These are phyloP conservation scores for Fusarium goolgardi DNA, from an alignment of 2,329 filamentous ascomycete genomes.

Conservation along the genomic window DNA sequence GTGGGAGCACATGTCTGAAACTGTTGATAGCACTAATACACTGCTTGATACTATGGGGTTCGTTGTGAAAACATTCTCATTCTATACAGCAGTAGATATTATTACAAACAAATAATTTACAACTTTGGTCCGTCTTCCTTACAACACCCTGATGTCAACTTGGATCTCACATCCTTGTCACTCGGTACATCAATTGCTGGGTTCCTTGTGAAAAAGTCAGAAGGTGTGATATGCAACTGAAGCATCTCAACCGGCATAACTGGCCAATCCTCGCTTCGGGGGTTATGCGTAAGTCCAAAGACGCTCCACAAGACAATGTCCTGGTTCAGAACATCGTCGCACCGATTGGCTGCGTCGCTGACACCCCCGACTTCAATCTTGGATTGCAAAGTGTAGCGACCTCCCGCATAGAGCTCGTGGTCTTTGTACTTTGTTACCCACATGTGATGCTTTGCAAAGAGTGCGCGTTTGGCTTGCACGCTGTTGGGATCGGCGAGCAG, in stretches of 20 bases:
- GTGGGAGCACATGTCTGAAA: background rate
- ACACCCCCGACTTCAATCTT: constrained; percentile 17
- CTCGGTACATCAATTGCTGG: constrained; percentile 19
- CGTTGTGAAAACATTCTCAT: background rate
- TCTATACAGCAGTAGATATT: background rate
- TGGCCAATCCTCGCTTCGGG: constrained; percentile 14
- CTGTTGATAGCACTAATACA: background rate
- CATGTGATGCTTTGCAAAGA: constrained; percentile 58
- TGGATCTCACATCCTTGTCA: constrained; percentile 20
- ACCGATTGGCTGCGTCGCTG: constrained; percentile 11
- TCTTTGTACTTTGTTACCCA: constrained; percentile 62
- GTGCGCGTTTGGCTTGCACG: constrained; percentile 55
- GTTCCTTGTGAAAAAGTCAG: constrained; percentile 14
- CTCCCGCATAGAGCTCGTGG: constrained; percentile 59
- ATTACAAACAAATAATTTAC: background rate
- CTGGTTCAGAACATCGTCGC: constrained; percentile 21
- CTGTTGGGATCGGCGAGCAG: constrained; percentile 56
- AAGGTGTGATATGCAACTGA: constrained; percentile 14
- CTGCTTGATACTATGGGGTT: background rate
- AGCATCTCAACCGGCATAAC: constrained; percentile 25
- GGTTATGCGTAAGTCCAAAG: constrained; percentile 18
- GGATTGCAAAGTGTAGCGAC: constrained; percentile 52
- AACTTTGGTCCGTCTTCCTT: constrained; percentile 7
- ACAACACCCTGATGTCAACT: constrained; percentile 11
- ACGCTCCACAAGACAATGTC: constrained; percentile 26